Evolutionary conservation across 768 basidiomycete genomes (phyloP).

Genomic region (Termitomyces sp.): DNA sequence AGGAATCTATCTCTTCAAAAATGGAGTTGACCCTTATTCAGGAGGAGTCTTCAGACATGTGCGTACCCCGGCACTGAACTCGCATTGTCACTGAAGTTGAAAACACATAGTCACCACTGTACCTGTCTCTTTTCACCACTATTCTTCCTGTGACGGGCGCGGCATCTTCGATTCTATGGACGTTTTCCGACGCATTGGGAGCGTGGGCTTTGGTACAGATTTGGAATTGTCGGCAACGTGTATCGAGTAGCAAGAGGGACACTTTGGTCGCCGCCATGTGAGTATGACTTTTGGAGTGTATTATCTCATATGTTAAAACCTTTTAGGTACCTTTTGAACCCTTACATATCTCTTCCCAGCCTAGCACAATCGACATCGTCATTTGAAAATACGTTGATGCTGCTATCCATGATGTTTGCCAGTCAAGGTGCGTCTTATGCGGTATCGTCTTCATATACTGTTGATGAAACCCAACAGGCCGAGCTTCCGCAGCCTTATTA

Average conservation of each 20-base stretch:
- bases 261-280: constrained; percentile 64
- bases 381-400: constrained; percentile 71
- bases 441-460: not conserved
- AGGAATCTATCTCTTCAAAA: constrained; percentile 75
- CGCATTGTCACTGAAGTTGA: not conserved
- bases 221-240: constrained; percentile 60
- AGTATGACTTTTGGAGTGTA: constrained; percentile 21
- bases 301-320: not conserved
- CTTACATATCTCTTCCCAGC: constrained; percentile 78
- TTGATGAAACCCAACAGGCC: constrained; percentile 40
- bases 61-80: constrained; percentile 22
- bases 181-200: constrained; percentile 58
- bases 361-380: constrained; percentile 80
- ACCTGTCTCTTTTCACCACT: constrained; percentile 72
- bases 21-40: constrained; percentile 83
- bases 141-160: constrained; percentile 52
- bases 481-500: constrained; percentile 53
- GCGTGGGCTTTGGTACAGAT: constrained; percentile 68
- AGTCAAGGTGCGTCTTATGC: constrained; percentile 46
- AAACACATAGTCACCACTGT: constrained; percentile 66
- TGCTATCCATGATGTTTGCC: constrained; percentile 69
- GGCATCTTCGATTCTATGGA: constrained; percentile 63
- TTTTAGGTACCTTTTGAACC: constrained; percentile 82
- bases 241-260: constrained; percentile 48
- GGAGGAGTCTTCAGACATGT: constrained; percentile 88